Evolutionary conservation across 768 basidiomycete genomes (phyloP), one percentile per base, ranked within the genome.

Genomic region (Calocera cornea): DNA sequence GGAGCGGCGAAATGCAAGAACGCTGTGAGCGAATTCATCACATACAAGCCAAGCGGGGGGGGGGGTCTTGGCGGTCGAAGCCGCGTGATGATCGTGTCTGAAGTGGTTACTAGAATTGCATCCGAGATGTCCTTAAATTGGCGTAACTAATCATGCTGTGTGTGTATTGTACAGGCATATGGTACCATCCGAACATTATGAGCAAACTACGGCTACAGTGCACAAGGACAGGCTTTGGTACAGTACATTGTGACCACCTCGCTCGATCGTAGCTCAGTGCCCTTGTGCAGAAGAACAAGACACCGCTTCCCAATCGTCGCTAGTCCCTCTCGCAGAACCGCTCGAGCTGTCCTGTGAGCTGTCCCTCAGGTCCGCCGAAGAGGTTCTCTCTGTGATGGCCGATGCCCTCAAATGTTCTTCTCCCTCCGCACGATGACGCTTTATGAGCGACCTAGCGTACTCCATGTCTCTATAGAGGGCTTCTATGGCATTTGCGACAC

Each of bases 401-500:
- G 54, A 60, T 16, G 54, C 31, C 22, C 54, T 27, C 54, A 60
- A 29, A 19, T 60, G 54, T 33, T 60, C 64, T n/a, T 44, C 54
- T 27, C 54, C 54, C 31, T 60, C 54, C 10, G 54, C 54, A 60
- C 54, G 54, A 60, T 60, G 70, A 5, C 82, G 84, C 75, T 92
- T 95, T 71, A 97, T 86, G 64, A 97, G 78, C 8, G 89, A 88
- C 38, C 89, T 85, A 38, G 95, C 92, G 75, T 97, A 97, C 69
- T 98, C 95, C 67, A 98, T 78, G 74, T 99, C 95, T 54, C 97
- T 87, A 75, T 98, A 99, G 70, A 99, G 94, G 31, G 89, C 87
- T 76, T 98, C 95, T 68, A 97, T 88, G 17, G 97, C 97, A 34
- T 84, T 92, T 1, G 85, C 83, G 1, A 97, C 93, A n/a, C 95